Evolutionary conservation across 169 alveolate genomes (phyloP).

Genomic region (Plasmodium malariae): DNA sequence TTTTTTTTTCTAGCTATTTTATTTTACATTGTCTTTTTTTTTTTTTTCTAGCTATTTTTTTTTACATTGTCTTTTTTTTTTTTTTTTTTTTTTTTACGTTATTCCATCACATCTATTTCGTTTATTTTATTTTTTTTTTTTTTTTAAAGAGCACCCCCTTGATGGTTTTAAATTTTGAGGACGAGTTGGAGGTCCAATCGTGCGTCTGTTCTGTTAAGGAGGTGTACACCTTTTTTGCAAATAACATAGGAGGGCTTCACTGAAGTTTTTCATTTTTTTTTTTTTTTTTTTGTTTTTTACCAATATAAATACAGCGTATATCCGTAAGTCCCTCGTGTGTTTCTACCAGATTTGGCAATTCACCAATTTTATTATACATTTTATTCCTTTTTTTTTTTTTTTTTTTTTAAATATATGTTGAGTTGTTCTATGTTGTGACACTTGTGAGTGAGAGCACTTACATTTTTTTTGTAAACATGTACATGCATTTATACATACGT

Average conservation of each 20-base stretch:
- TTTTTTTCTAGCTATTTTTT: background rate
- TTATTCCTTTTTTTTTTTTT: no score
- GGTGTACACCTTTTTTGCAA: constrained; percentile 18
- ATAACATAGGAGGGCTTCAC: no score
- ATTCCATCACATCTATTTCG: no score
- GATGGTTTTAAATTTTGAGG: constrained; percentile 62
- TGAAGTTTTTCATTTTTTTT: no score
- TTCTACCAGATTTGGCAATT: no score
- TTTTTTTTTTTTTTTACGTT: constrained; percentile 31
- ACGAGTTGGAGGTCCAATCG: constrained; percentile 61
- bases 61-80: background rate
- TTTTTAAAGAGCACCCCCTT: constrained; percentile 46
- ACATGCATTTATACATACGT: background rate
- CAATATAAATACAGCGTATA: no score
- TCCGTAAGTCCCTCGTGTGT: no score
- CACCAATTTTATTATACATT: no score
- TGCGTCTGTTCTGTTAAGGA: constrained; percentile 57
- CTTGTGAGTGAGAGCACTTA: background rate
- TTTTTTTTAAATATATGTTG: no score
- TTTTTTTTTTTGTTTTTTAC: no score
- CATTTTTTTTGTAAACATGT: background rate
- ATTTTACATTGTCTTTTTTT: background rate
- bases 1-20: no score
- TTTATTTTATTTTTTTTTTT: constrained; percentile 28
- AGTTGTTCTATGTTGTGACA: no score